Base-by-base conservation (phyloP, 495 filamentous ascomycete species). In the Cudoniella acicularis region DNA sequence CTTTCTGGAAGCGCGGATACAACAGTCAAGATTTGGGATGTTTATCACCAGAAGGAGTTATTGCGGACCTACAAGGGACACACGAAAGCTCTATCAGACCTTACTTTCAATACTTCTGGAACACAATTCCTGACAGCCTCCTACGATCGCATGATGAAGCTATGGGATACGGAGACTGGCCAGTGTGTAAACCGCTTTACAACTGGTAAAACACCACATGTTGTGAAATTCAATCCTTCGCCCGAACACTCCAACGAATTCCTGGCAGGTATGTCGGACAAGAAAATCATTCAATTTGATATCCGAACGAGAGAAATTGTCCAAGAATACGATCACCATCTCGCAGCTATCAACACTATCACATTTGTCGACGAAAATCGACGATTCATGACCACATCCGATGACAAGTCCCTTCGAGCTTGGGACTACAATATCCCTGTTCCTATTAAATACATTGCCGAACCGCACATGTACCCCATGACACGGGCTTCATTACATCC, bases 361-460 rank as follows among this genome's bases (percentile, higher is more conserved):
- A 96, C 91, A 40, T 98, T 97, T 71, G 91, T 95, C 63, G 94
- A 96, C 71, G 85, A 95, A 54, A 90, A 90, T 73, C 86, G 94
- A 41, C 88, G 95, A 49, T 98, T 99, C 82, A 94, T 98, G 81
- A 91, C 94, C 24, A 98, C 95, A 10, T 92, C 88, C 3, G 95
- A 99, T 74, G 94, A 99, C 75, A 95, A 96, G 71, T 92, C 88
- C 23, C 77, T 99, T 23, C 85, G 94, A 56, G 93, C 92, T 8
- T 98, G 94, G 94, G 95, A 98, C 76, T 96, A 95, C 75, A 90
- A 90, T 60, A 98, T 98, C 67, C 92, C 92, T 3, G 91, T 96
- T 0, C 78, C 79, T 30, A 82, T 82, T 67, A 76, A 76, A 61
- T 88, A 91, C 75, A 90, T 91, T 66, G 92, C 92, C 41, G 95